Percentiles rank a stretch among this genome's conserved stretches.
These are phyloP conservation scores for Ampelomyces quisqualis DNA, from an alignment of 2,329 filamentous ascomycete species.

Conservation along the genomic window DNA sequence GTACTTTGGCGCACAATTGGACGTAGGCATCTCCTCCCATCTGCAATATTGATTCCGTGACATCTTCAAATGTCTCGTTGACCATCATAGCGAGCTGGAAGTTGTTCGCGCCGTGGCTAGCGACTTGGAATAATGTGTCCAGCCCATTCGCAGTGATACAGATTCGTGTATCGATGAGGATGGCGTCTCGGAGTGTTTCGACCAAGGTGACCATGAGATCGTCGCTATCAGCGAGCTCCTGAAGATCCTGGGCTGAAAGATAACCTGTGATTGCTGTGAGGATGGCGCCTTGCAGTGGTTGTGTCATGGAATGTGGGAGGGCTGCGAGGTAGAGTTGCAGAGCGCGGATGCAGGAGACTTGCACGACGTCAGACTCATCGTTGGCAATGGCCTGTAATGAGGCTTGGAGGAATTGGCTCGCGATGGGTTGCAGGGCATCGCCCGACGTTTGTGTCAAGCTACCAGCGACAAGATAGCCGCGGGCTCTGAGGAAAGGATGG, in stretches of 20 bases:
- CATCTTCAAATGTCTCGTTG: constrained; percentile 86
- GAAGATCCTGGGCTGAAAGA: constrained; percentile 75
- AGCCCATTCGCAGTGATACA: constrained; percentile 75
- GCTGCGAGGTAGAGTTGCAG: constrained; percentile 67
- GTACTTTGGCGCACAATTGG: constrained; percentile 77
- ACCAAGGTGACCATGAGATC: constrained; percentile 89
- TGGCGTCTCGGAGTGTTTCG: constrained; percentile 80
- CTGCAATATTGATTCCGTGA: constrained; percentile 69
- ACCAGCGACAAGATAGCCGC: constrained; percentile 84
- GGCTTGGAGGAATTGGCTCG: constrained; percentile 66
- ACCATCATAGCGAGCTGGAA: constrained; percentile 89
- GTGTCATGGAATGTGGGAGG: constrained; percentile 53
- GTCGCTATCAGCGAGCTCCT: constrained; percentile 82
- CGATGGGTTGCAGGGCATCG: constrained; percentile 54
- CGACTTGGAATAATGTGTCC: constrained; percentile 82
- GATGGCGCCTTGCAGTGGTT: constrained; percentile 61
- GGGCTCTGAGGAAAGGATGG: constrained; percentile 76
- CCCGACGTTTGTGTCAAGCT: constrained; percentile 70
- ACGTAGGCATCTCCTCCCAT: constrained; percentile 68
- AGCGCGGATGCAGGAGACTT: constrained; percentile 86
- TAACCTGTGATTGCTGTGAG: constrained; percentile 67
- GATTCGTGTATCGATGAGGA: constrained; percentile 74
- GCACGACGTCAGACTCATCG: constrained; percentile 83
- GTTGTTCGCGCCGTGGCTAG: constrained; percentile 83
- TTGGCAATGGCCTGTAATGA: constrained; percentile 73